Base-by-base conservation (phyloP, 2,329 filamentous ascomycete species). In the Monosporascus ibericus region DNA sequence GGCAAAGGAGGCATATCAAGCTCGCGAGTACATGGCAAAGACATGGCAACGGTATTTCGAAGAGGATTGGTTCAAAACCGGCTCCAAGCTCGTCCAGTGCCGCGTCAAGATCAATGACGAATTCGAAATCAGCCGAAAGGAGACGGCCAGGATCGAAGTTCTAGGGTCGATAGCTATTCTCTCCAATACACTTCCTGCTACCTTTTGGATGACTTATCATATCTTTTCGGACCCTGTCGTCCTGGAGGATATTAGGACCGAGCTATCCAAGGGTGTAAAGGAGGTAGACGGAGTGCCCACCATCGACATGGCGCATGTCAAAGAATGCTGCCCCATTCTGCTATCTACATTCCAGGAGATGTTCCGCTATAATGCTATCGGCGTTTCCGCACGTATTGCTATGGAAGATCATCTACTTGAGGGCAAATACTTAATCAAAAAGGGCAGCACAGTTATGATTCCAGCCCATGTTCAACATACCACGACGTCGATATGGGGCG, bases 331-430 rank as follows among this genome's bases (percentile, higher is more conserved):
- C 27, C 58, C 58, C 15, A 50, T 55, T 22, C 51, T 61, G 3
- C 39, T 58, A 4, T 61, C 55, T 1, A 61, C 56, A 24, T 53
- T 46, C 44, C 52, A 56, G 27, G 53, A 60, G 42, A 52, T 46
- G 3, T 40, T 58, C 18, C 52, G 56, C n/a, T 56, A 52, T n/a
- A 34, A 44, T 11, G 37, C 51, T 37, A 58, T 51, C 15, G 52
- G 55, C 3, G 50, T 56, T 24, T 37, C 49, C 15, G 57, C 49
- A 1, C 48, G 57, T 6, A 39, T 53, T 6, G 48, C 55, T 2
- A 47, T 54, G 22, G 37, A 57, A 30, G 57, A 59, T 38, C 47
- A 39, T 11, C 34, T 57, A 40, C 24, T 60, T 14, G 55, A 57
- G 22, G 36, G 25, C 36, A 54, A 56, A 42, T 59, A 57, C 47